Evolutionary conservation across 495 filamentous ascomycete genomes (phyloP).

Genomic region (Aspergillus sparsus): DNA sequence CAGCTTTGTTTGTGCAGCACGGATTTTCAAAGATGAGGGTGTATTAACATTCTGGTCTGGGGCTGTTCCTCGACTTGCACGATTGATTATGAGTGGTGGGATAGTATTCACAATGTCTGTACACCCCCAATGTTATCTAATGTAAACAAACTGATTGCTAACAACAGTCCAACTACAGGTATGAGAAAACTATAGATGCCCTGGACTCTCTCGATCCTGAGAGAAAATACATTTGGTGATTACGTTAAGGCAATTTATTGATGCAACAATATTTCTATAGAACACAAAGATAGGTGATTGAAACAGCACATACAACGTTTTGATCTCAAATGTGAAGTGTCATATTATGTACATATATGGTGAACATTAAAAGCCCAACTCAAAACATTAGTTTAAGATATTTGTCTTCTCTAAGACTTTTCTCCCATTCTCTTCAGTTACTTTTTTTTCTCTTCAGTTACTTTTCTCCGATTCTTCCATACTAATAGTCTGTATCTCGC

Average conservation of each 20-base stretch:
- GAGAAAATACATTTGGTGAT: conserved; percentile 70
- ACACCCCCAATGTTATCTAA: neutral
- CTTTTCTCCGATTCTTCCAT: conserved; percentile 45
- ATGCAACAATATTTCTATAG: too few species aligned
- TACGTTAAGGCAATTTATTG: neutral
- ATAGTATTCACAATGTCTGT: conserved; percentile 95
- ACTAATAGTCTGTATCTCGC: conserved; percentile 70
- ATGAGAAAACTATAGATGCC: conserved; percentile 94
- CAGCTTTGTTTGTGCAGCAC: conserved; percentile 77
- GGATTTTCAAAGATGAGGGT: conserved; percentile 88
- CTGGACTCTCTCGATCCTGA: conserved; percentile 83
- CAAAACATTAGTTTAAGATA: conserved; percentile 16
- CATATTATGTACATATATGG: neutral
- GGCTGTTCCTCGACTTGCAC: conserved; percentile 78
- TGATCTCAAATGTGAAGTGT: too few species aligned
- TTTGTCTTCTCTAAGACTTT: conserved; percentile 24
- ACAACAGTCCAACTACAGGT: conserved; percentile 50
- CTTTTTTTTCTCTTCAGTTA: conserved; percentile 1
- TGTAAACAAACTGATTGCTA: neutral
- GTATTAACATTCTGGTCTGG: conserved; percentile 92
- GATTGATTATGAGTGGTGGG: conserved; percentile 86
- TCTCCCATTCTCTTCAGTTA: conserved; percentile 2
- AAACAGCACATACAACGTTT: too few species aligned
- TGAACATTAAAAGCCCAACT: neutral
- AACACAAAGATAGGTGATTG: too few species aligned